These are phyloP conservation scores for Nicotiana otophora DNA, from an alignment of 257 asterid species.

Conservation along the genomic window DNA sequence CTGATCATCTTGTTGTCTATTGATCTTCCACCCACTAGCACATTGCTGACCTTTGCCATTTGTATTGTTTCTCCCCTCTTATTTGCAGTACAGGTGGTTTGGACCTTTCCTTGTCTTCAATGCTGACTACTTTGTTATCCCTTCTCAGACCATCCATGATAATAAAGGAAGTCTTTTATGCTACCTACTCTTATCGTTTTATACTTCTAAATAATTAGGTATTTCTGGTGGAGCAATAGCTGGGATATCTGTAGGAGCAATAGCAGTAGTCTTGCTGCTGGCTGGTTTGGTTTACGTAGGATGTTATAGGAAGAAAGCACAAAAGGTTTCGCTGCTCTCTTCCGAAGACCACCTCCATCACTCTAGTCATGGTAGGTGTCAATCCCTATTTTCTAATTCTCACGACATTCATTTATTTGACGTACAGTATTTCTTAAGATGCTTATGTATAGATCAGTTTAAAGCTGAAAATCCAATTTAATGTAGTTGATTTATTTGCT, in stretches of 20 bases:
- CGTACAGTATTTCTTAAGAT: neutral
- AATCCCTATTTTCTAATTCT: slow-evolving; percentile 13
- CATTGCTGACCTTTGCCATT: slow-evolving; percentile 13
- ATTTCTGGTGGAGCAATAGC: slow-evolving; percentile 66
- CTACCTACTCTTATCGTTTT: slow-evolving; percentile 16
- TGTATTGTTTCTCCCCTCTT: neutral
- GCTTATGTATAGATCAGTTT: neutral
- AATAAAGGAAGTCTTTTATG: slow-evolving; percentile 2
- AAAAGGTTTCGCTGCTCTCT: slow-evolving; percentile 36
- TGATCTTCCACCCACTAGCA: neutral
- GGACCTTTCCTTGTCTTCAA: slow-evolving; percentile 28
- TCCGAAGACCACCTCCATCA: slow-evolving; percentile 43
- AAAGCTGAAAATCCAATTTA: neutral
- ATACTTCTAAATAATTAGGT: slow-evolving; percentile 43
- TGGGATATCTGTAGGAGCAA: slow-evolving; percentile 53
- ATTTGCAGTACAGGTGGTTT: slow-evolving; percentile 70
- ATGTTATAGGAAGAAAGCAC: slow-evolving; percentile 41
- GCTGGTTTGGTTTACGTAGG: slow-evolving; percentile 46
- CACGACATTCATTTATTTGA: slow-evolving; percentile 3
- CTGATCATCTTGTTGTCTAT: neutral
- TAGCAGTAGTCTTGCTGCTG: slow-evolving; percentile 40
- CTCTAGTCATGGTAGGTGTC: slow-evolving; percentile 22
- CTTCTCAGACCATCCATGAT: slow-evolving; percentile 12
- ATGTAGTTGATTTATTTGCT: neutral
- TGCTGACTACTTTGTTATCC: slow-evolving; percentile 24